These are phyloP conservation scores for Stereocaulon alpinum DNA, from an alignment of 495 filamentous ascomycete species.

Conservation along the genomic window DNA sequence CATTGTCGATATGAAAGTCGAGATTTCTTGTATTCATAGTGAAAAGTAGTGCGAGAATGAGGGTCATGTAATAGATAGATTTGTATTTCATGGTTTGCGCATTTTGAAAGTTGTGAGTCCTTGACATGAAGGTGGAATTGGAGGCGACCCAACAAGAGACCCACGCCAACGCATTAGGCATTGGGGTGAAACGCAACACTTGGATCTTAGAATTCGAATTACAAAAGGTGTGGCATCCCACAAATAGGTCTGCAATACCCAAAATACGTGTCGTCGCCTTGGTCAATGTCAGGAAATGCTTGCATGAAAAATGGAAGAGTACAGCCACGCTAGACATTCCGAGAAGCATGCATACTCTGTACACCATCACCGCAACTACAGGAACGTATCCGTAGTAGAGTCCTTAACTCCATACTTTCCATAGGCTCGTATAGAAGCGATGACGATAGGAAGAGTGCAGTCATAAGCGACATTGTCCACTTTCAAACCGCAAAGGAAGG, in stretches of 20 bases:
- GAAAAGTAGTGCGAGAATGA: not conserved
- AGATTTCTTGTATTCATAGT: not conserved
- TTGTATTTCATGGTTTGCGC: not conserved
- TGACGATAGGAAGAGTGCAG: not conserved
- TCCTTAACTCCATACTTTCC: too few relatives aligned
- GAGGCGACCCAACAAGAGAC: not conserved
- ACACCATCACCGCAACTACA: too few relatives aligned
- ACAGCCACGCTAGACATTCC: too few relatives aligned
- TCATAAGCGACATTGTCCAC: too few relatives aligned
- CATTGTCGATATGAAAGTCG: not conserved
- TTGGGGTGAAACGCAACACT: not conserved
- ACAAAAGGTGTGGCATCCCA: not conserved
- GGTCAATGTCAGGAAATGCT: not conserved
- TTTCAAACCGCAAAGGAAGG: too few relatives aligned
- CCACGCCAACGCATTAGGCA: constrained; percentile 4
- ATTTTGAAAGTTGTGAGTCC: not conserved
- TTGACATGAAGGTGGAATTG: not conserved
- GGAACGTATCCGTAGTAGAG: too few relatives aligned
- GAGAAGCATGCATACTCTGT: too few relatives aligned
- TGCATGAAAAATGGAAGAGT: not conserved
- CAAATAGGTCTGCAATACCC: not conserved
- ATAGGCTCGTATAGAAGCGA: not conserved
- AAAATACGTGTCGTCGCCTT: constrained; percentile 2
- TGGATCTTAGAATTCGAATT: not conserved
- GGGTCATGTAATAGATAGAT: not conserved